Evolutionary conservation across 2,329 filamentous ascomycete genomes (phyloP).

Genomic region (Penicillium fuscoglaucum): DNA sequence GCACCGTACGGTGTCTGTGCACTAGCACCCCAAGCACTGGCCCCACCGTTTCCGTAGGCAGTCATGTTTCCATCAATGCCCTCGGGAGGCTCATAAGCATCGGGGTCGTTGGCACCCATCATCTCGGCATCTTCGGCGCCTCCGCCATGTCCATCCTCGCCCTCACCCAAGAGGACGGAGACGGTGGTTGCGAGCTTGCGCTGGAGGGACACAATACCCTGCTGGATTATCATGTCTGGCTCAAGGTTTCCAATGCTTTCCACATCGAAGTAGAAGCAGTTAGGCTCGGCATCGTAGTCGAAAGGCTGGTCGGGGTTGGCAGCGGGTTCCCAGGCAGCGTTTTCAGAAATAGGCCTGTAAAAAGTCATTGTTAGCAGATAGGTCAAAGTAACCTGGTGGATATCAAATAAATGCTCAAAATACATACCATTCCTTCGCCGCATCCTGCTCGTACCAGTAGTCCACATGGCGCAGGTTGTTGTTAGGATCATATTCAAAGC

Average conservation of each 20-base stretch:
- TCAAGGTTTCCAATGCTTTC: constrained; percentile 86
- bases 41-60: constrained; percentile 49
- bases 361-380: not conserved
- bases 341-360: constrained; percentile 41
- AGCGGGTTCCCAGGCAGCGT: constrained; percentile 70
- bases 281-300: constrained; percentile 83
- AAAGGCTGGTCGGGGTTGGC: constrained; percentile 81
- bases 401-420: constrained; percentile 24
- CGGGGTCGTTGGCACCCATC: constrained; percentile 53
- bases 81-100: constrained; percentile 50
- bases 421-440: constrained; percentile 76
- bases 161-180: constrained; percentile 58
- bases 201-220: constrained; percentile 85
- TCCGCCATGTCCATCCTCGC: constrained; percentile 56
- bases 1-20: constrained; percentile 60
- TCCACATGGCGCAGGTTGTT: constrained; percentile 93
- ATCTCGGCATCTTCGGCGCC: constrained; percentile 47
- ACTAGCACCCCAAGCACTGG: constrained; percentile 66
- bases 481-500: constrained; percentile 97
- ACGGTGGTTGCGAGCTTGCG: constrained; percentile 84
- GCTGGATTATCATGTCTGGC: constrained; percentile 83
- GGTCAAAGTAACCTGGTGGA: not conserved
- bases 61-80: constrained; percentile 46
- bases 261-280: constrained; percentile 88
- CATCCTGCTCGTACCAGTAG: constrained; percentile 90